Conservation (phyloP, 169 alveolate genomes). For the Eimeria necatrix region DNA sequence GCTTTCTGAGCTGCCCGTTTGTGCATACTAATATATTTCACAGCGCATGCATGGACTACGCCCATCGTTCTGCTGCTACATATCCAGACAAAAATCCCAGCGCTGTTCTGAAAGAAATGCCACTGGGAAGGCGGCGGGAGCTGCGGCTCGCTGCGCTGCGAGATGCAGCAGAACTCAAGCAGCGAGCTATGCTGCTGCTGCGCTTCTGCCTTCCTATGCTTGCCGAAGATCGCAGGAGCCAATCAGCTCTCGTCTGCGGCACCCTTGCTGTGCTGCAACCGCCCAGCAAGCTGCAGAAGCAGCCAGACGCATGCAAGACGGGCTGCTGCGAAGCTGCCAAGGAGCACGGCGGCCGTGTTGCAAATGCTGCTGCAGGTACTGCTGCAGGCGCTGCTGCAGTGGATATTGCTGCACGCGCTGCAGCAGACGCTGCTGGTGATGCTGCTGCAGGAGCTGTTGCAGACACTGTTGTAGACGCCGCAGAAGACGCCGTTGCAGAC, state of each 20-base stretch:
- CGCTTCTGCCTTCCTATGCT: not conserved
- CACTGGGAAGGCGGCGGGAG: constrained; percentile 63
- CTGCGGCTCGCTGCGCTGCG: constrained; percentile 38
- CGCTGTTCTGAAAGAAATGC: constrained; percentile 31
- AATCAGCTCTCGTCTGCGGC: not conserved
- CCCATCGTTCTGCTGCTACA: constrained; percentile 31
- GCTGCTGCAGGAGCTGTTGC: no score
- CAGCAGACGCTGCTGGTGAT: no score
- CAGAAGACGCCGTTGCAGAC: no score
- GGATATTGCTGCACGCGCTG: no score
- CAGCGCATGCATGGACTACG: constrained; percentile 14
- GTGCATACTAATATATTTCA: constrained; percentile 61
- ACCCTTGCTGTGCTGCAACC: constrained; percentile 34
- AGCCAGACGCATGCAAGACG: not conserved
- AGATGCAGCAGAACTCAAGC: constrained; percentile 46
- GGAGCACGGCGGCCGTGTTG: not conserved
- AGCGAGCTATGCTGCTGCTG: constrained; percentile 34
- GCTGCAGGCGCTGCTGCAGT: no score
- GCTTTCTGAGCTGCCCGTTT: not conserved
- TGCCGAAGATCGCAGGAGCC: not conserved
- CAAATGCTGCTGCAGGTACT: not conserved
- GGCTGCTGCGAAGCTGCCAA: not conserved
- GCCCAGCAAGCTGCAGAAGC: constrained; percentile 44
- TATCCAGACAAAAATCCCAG: constrained; percentile 40
- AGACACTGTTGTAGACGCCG: no score